phyloP scores from a whole-genome alignment of 768 basidiomycete species.

The Trametes punicea region DNA sequence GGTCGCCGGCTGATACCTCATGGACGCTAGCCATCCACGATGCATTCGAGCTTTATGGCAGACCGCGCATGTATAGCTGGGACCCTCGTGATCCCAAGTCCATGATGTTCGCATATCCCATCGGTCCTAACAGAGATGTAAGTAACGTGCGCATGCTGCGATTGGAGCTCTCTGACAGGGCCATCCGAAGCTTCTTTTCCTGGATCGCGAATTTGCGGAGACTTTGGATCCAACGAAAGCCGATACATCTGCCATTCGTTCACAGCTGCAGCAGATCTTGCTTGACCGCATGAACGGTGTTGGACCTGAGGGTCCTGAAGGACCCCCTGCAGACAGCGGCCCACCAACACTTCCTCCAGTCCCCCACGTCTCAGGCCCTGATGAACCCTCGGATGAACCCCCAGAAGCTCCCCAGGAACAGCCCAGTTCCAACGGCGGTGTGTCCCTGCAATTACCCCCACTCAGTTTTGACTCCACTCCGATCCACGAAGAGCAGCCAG shows the following conservation, averaged over 20 bases:
- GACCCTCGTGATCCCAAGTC: conserved; percentile 79
- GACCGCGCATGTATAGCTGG: conserved; percentile 85
- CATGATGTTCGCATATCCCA: conserved; percentile 93
- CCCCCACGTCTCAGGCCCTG: conserved; percentile 16
- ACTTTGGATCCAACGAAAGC: conserved; percentile 74
- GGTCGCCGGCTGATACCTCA: neutral
- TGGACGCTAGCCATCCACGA: conserved; percentile 66
- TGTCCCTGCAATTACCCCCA: conserved; percentile 55
- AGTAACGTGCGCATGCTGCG: conserved; percentile 28
- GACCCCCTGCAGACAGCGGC: conserved; percentile 2
- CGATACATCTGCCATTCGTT: conserved; percentile 66
- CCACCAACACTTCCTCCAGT: conserved; percentile 29
- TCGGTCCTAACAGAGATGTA: conserved; percentile 81
- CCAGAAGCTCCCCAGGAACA: neutral
- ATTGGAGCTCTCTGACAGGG: neutral
- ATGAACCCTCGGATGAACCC: conserved; percentile 1
- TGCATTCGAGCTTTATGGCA: conserved; percentile 84
- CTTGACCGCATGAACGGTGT: conserved; percentile 56
- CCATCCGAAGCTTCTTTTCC: conserved; percentile 70
- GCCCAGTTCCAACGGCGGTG: conserved; percentile 8
- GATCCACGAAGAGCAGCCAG: conserved; percentile 2
- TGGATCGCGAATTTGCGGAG: conserved; percentile 81
- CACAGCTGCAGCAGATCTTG: conserved; percentile 58
- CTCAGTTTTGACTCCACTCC: conserved; percentile 42
- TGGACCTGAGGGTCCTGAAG: conserved; percentile 14